Base-by-base conservation (phyloP, 176 grass and related monocot species). In the Melocanna baccifera region DNA sequence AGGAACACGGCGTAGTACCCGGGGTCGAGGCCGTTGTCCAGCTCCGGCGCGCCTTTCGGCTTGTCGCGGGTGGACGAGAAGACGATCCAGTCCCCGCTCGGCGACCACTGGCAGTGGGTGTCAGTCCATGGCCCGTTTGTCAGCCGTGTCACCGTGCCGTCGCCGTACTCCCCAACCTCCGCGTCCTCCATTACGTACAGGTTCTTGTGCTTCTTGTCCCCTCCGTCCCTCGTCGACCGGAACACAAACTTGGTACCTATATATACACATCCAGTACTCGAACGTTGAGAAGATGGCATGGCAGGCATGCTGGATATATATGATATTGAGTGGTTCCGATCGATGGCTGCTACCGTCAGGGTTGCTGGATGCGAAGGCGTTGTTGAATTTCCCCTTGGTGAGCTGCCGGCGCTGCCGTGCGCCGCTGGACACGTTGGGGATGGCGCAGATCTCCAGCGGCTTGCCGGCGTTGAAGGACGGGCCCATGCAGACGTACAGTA, bases 41-140 rank as follows among this genome's bases (percentile, higher is more conserved):
- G 18, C 28, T 61, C 12, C 36, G 75, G 58, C 12, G 68, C 82
- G 9, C 1, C 22, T 2, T 18, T 25, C 0, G 70, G 62, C 84
- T 65, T 87, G 48, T 91, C 80, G 0, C 85, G 85, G 1, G 75
- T 84, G 0, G 89, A 91, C 3, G 89, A 80, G 86, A 92, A 89
- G 51, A 86, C 90, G 67, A 92, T 22, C 90, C 90, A 92, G 76
- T 91, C 82, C 1, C 86, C 82, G 9, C 1, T 59, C 0, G 90
- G 86, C 0, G 90, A 83, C 90, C 90, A 89, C 15, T 43, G 67
- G 78, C 90, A 92, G 43, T 92, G 86, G 2, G 86, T 92, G 56
- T 92, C 90, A 0, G 8, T 70, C 77, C 86, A 88, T 0, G 12
- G 6, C 0, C 90, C 82, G 1, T 52, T 0, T 1, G 86, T 92